These are phyloP conservation scores for Pseudogymnoascus sp. DNA, from an alignment of 2,329 filamentous ascomycete species.

Conservation along the genomic window DNA sequence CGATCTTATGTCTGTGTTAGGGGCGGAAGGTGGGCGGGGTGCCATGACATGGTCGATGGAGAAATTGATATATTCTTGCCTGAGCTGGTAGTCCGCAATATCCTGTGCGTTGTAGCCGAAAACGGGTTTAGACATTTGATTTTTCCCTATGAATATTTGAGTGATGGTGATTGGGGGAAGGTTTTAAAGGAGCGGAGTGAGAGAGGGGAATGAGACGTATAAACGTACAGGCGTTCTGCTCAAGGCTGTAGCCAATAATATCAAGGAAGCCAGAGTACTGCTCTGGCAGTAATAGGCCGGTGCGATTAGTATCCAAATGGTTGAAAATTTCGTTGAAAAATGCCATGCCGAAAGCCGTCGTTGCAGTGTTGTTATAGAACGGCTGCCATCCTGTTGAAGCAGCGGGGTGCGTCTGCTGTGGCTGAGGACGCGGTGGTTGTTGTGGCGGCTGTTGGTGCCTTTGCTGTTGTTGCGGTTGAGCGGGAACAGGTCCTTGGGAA, in stretches of 20 bases:
- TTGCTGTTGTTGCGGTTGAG: not conserved
- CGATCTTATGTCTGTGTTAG: not conserved
- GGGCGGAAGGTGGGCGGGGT: not conserved
- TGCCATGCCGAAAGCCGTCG: slow-evolving; percentile 18
- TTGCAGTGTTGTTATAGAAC: slow-evolving; percentile 17
- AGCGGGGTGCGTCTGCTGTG: not conserved
- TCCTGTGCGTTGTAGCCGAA: slow-evolving; percentile 11
- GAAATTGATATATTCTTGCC: slow-evolving; percentile 12
- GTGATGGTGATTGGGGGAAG: not conserved
- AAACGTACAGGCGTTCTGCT: slow-evolving; percentile 20
- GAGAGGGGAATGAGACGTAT: not conserved
- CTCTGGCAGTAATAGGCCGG: slow-evolving; percentile 20
- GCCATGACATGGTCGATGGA: slow-evolving; percentile 12
- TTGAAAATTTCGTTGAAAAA: slow-evolving; percentile 17
- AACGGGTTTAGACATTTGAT: not conserved
- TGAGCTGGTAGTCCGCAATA: slow-evolving; percentile 13
- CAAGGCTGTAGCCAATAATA: slow-evolving; percentile 16
- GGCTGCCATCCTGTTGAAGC: slow-evolving; percentile 25
- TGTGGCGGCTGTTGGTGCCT: not conserved
- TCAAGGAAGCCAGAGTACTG: slow-evolving; percentile 21
- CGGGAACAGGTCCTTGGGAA: not conserved
- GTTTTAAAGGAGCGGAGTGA: not conserved
- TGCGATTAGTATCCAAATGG: slow-evolving; percentile 18
- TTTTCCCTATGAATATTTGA: not conserved
- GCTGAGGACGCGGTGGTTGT: not conserved